These are phyloP conservation scores for Neofusicoccum kwambonambiense DNA, from an alignment of 2,329 filamentous ascomycete genomes.

Conservation along the genomic window DNA sequence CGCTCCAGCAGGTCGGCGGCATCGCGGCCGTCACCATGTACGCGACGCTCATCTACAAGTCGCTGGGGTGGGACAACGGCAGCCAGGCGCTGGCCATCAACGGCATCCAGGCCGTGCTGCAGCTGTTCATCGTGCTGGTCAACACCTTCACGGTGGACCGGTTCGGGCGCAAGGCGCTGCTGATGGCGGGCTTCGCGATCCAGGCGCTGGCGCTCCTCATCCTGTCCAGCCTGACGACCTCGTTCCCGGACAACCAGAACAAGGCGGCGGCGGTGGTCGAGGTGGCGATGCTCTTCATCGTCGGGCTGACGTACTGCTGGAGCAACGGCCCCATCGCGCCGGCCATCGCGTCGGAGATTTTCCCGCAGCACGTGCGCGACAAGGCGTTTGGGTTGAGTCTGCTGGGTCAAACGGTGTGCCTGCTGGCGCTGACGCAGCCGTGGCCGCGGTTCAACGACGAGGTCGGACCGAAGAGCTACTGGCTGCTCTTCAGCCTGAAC, in stretches of 20 bases:
- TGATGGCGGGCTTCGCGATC: constrained; percentile 45
- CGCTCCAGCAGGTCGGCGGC: constrained; percentile 41
- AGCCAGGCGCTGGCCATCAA: constrained; percentile 41
- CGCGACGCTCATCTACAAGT: constrained; percentile 44
- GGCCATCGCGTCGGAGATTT: constrained; percentile 58
- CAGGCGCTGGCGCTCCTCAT: constrained; percentile 50
- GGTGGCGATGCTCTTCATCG: constrained; percentile 60
- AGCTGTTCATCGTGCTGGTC: constrained; percentile 42
- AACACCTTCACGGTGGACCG: constrained; percentile 45
- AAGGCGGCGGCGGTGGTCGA: constrained; percentile 53
- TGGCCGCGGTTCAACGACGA: constrained; percentile 3
- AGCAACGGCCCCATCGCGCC: constrained; percentile 56
- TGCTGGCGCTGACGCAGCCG: constrained; percentile 64
- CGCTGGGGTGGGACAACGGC: constrained; percentile 35
- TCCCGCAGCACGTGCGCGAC: constrained; percentile 54
- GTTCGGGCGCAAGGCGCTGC: constrained; percentile 40
- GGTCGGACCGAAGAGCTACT: constrained; percentile 48
- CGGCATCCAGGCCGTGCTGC: constrained; percentile 41
- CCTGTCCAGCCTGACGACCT: constrained; percentile 55
- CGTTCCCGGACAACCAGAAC: constrained; percentile 53
- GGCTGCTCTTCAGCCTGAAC: constrained; percentile 65
- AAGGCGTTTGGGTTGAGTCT: neutral
- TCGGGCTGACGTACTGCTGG: constrained; percentile 61
- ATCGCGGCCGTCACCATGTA: constrained; percentile 53
- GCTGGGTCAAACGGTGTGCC: constrained; percentile 61